These are phyloP conservation scores for Leccinum cinnamomeum DNA, from an alignment of 1,284 basidiomycete genomes.

Conservation along the genomic window DNA sequence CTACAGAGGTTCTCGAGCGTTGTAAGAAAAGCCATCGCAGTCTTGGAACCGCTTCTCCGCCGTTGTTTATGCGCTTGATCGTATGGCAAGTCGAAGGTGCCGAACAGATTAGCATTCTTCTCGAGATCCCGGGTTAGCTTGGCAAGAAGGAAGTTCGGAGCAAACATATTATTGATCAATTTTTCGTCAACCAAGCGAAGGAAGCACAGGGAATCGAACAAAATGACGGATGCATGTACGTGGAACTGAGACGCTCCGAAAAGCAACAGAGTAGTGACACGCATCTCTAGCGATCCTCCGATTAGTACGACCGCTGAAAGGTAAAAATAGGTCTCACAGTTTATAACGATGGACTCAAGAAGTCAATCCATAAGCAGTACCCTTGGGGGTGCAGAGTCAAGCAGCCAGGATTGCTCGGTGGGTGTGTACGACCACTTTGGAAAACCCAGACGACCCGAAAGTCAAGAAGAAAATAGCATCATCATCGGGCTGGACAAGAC, in stretches of 20 bases:
- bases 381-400: conserved; percentile 23
- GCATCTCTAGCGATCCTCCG: conserved; percentile 36
- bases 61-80: conserved; percentile 32
- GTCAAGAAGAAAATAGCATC: too few relatives aligned
- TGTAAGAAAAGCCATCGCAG: conserved; percentile 36
- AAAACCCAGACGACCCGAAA: too few relatives aligned
- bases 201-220: conserved; percentile 22
- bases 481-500: too few relatives aligned
- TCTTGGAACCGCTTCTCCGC: conserved; percentile 42
- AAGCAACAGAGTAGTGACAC: conserved; percentile 25
- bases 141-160: conserved; percentile 44
- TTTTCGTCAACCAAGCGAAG: conserved; percentile 30
- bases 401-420: conserved; percentile 32
- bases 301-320: background rate
- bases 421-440: conserved; percentile 15
- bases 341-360: conserved; percentile 21
- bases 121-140: conserved; percentile 37
- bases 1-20: conserved; percentile 29
- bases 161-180: conserved; percentile 34
- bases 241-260: conserved; percentile 31
- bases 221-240: conserved; percentile 29
- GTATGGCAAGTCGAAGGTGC: conserved; percentile 33
- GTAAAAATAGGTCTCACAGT: conserved; percentile 20
- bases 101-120: conserved; percentile 14
- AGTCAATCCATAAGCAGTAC: conserved; percentile 24